These are phyloP conservation scores for Ophioceras dolichostomum DNA, from an alignment of 2,329 filamentous ascomycete genomes.

Conservation along the genomic window DNA sequence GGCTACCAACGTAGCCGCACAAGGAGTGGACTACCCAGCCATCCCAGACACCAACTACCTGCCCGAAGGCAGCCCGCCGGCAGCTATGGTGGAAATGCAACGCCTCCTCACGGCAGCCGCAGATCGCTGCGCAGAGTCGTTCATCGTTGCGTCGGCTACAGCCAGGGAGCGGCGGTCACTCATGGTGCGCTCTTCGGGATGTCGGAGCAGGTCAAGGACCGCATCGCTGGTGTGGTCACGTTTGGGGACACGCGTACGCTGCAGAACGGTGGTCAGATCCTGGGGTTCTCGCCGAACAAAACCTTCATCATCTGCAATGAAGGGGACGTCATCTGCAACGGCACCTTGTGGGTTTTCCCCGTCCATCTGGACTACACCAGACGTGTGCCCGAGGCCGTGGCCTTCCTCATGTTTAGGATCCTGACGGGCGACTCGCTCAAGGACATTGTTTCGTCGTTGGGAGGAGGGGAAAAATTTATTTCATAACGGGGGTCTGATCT, in stretches of 20 bases:
- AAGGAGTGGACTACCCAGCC: conserved; percentile 15
- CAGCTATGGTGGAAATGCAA: conserved; percentile 12
- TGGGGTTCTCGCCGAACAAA: conserved; percentile 1
- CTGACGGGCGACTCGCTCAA: neutral
- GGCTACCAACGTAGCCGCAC: conserved; percentile 8
- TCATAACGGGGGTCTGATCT: too few species aligned
- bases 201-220: conserved; percentile 5
- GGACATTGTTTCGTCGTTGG: neutral
- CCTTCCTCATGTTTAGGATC: conserved; percentile 2
- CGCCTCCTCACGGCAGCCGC: conserved; percentile 1
- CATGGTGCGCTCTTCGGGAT: conserved; percentile 15
- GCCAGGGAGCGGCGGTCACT: conserved; percentile 19
- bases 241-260: conserved; percentile 16
- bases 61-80: conserved; percentile 13
- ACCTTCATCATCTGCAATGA: conserved; percentile 7
- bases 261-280: conserved; percentile 6
- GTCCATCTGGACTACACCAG: conserved; percentile 4
- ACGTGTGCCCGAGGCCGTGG: conserved; percentile 5
- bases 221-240: conserved; percentile 15
- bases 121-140: conserved; percentile 4
- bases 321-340: conserved; percentile 6
- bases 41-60: conserved; percentile 15
- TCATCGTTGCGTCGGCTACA: conserved; percentile 6
- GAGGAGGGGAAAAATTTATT: too few species aligned
- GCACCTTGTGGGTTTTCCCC: conserved; percentile 3